These are phyloP conservation scores for Tubosaeta sp. DNA, from an alignment of 768 basidiomycete species.

Conservation along the genomic window DNA sequence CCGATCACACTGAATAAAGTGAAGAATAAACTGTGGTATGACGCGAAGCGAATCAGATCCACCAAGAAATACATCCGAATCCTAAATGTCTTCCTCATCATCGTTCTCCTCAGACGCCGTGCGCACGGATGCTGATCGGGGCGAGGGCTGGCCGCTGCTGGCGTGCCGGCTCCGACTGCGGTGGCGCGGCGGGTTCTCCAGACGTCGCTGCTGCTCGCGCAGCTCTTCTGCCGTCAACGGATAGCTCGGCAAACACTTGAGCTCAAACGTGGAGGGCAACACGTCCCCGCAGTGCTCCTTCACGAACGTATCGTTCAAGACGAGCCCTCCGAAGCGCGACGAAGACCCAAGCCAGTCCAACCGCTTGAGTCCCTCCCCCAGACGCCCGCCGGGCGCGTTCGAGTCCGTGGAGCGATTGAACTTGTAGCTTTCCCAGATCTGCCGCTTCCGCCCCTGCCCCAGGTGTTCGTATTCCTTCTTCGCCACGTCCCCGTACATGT, in stretches of 20 bases:
- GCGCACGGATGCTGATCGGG: conserved; percentile 12
- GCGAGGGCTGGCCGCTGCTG: conserved; percentile 16
- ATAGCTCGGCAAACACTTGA: conserved; percentile 47
- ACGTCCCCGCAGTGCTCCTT: conserved; percentile 42
- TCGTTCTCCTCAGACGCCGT: conserved; percentile 15
- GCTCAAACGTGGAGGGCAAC: conserved; percentile 56
- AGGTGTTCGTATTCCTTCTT: conserved; percentile 51
- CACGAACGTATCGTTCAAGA: conserved; percentile 40
- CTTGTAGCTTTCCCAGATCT: conserved; percentile 50
- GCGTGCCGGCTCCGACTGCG: conserved; percentile 21
- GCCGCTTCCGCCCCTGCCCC: conserved; percentile 31
- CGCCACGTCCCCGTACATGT: conserved; percentile 47
- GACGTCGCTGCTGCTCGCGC: conserved; percentile 41
- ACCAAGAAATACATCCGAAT: neutral
- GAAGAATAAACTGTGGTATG: conserved; percentile 24
- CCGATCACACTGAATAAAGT: conserved; percentile 17
- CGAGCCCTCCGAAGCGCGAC: conserved; percentile 63
- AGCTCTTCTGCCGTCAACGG: conserved; percentile 48
- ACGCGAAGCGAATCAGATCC: conserved; percentile 5
- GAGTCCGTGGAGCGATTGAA: conserved; percentile 61
- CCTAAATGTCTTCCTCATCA: neutral
- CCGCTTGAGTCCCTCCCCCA: conserved; percentile 59
- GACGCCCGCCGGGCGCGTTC: conserved; percentile 65
- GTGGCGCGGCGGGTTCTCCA: conserved; percentile 16
- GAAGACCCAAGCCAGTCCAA: conserved; percentile 61